A percentile compares a stretch with the other conserved stretches of the same genome.
Evolutionary conservation across 176 grass and related monocot genomes (phyloP).

Genomic region (Phyllostachys edulis): DNA sequence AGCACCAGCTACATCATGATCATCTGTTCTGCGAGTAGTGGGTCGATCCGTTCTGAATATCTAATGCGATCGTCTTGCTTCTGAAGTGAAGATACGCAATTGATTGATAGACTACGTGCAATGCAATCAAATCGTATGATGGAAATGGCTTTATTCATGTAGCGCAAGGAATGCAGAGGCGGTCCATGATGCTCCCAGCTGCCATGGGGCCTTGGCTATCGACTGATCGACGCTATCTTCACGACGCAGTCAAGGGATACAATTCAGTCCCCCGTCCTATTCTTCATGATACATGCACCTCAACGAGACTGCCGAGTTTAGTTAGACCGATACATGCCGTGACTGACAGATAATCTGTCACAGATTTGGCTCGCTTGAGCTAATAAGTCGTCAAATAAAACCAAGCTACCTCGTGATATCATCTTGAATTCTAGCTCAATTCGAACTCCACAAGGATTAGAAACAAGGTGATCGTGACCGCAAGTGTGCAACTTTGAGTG

Average conservation of each 20-base stretch:
- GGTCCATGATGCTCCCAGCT: neutral
- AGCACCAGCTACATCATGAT: slow-evolving; percentile 2
- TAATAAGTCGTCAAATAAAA: neutral
- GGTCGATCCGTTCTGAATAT: neutral
- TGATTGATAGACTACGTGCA: slow-evolving; percentile 16
- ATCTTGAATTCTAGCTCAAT: neutral
- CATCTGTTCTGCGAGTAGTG: neutral
- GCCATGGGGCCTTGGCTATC: slow-evolving; percentile 11
- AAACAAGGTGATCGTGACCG: neutral
- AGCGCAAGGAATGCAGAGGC: neutral
- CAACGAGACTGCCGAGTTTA: neutral
- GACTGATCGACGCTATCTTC: neutral
- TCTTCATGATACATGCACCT: neutral
- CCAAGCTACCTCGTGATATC: neutral
- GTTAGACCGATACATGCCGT: neutral
- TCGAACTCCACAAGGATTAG: neutral
- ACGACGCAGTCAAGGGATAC: neutral
- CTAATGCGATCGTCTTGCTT: slow-evolving; percentile 7
- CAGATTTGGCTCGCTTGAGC: neutral
- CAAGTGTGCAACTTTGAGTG: neutral
- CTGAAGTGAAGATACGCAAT: slow-evolving; percentile 36
- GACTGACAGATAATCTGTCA: no score
- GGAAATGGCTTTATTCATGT: slow-evolving; percentile 14
- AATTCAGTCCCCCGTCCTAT: neutral
- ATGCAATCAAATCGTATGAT: slow-evolving; percentile 27